phyloP scores from a whole-genome alignment of 441 rosid species.

The Pelargonium cotyledonis region DNA sequence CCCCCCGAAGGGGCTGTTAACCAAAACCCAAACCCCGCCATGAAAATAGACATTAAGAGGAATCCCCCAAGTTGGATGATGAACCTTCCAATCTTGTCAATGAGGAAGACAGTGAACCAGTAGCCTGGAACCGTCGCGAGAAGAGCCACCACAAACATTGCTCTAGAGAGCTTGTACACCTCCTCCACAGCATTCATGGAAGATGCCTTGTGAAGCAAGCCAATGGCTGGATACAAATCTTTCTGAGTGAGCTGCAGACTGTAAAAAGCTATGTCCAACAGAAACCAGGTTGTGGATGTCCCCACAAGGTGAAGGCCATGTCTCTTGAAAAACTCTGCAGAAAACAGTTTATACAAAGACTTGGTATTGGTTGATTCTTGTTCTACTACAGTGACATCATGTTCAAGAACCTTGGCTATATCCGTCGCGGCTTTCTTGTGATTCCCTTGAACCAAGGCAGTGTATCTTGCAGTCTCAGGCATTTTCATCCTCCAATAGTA shows the following conservation, averaged over 20 bases:
- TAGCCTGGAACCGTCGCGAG: constrained; percentile 43
- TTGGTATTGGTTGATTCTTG: background rate
- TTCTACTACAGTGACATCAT: background rate
- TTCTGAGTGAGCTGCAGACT: constrained; percentile 39
- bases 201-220: constrained; percentile 24
- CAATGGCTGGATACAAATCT: constrained; percentile 37
- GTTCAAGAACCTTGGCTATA: constrained; percentile 47
- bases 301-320: constrained; percentile 46
- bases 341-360: constrained; percentile 28
- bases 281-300: constrained; percentile 42
- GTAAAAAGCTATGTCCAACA: constrained; percentile 44
- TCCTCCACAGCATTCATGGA: constrained; percentile 46
- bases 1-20: no score
- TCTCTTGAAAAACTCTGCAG: constrained; percentile 27
- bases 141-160: constrained; percentile 38
- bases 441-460: constrained; percentile 50
- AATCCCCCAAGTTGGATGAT: constrained; percentile 43
- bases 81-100: constrained; percentile 42
- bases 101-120: constrained; percentile 46
- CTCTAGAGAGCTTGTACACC: constrained; percentile 29
- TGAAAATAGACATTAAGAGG: constrained; percentile 41
- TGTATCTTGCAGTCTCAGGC: constrained; percentile 56
- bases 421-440: constrained; percentile 49
- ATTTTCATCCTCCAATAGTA: constrained; percentile 57
- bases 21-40: no score